phyloP scores from a whole-genome alignment of 2,329 filamentous ascomycete genomes.

The Stromatinia cepivora region DNA sequence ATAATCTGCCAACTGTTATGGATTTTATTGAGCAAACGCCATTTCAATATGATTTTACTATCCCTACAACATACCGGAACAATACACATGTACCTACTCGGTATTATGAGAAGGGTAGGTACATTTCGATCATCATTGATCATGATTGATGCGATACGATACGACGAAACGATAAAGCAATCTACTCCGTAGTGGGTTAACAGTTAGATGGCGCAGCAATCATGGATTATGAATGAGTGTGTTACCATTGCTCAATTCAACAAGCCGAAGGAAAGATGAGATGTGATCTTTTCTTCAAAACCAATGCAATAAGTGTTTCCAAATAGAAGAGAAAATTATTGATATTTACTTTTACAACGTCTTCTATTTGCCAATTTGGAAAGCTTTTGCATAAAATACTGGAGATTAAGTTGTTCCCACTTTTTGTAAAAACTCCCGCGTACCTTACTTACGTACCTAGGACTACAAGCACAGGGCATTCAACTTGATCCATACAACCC shows the following conservation, averaged over 20 bases:
- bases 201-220: background rate
- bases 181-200: background rate
- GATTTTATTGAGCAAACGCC: background rate
- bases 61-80: background rate
- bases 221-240: no score
- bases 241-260: no score
- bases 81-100: background rate
- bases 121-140: background rate
- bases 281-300: background rate
- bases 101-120: background rate
- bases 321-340: background rate
- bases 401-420: conserved; percentile 3
- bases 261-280: no score
- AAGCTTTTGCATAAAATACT: conserved; percentile 5
- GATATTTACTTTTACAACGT: no score
- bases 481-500: background rate
- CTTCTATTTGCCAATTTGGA: background rate
- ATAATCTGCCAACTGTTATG: background rate
- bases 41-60: background rate
- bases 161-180: background rate
- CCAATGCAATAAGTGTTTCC: background rate
- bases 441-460: background rate
- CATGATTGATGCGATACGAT: background rate
- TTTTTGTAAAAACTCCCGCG: no score
- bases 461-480: background rate